phyloP scores from a whole-genome alignment of 73 alveolate species.

The Paramecium primaurelia region DNA sequence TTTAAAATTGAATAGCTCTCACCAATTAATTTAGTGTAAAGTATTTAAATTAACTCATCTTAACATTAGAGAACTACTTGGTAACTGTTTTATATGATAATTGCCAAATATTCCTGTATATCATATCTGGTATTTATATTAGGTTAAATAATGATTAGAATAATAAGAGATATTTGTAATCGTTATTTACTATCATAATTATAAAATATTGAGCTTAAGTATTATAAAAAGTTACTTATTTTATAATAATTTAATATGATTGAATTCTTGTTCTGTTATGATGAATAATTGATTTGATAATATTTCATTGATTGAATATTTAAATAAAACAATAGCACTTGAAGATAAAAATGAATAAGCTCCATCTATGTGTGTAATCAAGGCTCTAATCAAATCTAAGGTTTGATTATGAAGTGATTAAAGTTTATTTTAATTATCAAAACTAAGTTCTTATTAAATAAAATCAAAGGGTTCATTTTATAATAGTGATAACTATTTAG shows the following conservation, averaged over 20 bases:
- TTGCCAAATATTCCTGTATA: background rate
- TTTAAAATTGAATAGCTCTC: background rate
- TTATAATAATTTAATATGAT: background rate
- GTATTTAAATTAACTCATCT: background rate
- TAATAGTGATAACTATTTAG: background rate
- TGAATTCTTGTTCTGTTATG: background rate
- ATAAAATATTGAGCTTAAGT: background rate
- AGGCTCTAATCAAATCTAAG: background rate
- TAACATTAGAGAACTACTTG: background rate
- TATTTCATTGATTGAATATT: background rate
- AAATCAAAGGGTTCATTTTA: background rate
- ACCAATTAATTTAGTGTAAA: background rate
- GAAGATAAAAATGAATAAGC: background rate
- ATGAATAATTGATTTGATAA: background rate
- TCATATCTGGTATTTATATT: background rate
- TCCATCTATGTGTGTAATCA: background rate
- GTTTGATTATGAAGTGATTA: background rate
- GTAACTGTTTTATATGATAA: background rate
- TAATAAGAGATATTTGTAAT: background rate
- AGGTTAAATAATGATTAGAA: background rate
- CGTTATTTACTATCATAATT: background rate
- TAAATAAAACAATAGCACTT: background rate
- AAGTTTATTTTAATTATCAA: background rate
- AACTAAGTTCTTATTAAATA: background rate
- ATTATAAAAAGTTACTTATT: background rate